phyloP scores from a whole-genome alignment of 495 filamentous ascomycete species.

The Hyaloscypha finlandica region DNA sequence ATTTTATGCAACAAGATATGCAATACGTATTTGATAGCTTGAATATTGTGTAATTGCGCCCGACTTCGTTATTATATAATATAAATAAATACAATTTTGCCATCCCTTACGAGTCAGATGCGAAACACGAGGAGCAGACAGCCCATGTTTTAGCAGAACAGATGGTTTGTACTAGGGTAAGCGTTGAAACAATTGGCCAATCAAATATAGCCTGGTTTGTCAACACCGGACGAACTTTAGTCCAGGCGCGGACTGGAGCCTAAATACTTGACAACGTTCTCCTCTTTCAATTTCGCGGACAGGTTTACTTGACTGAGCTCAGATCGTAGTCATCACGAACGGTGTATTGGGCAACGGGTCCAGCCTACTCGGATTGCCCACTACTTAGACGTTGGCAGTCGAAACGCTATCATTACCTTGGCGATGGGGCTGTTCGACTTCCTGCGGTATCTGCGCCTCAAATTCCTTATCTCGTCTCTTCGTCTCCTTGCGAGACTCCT shows the following conservation, averaged over 20 bases:
- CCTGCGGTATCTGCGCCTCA: constrained; percentile 15
- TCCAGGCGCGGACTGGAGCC: not conserved
- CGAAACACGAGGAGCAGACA: no score
- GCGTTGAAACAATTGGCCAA: not conserved
- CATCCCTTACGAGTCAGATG: no score
- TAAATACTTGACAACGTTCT: not conserved
- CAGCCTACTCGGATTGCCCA: constrained; percentile 6
- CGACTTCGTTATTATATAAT: no score
- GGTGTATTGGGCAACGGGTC: not conserved
- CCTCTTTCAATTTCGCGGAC: not conserved
- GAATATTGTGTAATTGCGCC: no score
- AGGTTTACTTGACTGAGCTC: not conserved
- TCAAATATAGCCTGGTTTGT: not conserved
- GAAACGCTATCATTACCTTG: constrained; percentile 2
- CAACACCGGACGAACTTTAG: not conserved
- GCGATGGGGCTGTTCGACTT: constrained; percentile 13
- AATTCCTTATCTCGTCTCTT: constrained; percentile 16
- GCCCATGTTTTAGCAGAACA: not conserved
- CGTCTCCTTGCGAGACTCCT: constrained; percentile 15
- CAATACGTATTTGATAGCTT: no score
- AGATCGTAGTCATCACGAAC: not conserved
- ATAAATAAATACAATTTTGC: no score
- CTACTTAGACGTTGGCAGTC: not conserved
- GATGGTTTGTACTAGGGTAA: not conserved
- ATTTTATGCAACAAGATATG: no score